Evolutionary conservation across 179 eudicot genomes (phyloP), one percentile per base, ranked within the genome.

Genomic region (Amaranthus tricolor): DNA sequence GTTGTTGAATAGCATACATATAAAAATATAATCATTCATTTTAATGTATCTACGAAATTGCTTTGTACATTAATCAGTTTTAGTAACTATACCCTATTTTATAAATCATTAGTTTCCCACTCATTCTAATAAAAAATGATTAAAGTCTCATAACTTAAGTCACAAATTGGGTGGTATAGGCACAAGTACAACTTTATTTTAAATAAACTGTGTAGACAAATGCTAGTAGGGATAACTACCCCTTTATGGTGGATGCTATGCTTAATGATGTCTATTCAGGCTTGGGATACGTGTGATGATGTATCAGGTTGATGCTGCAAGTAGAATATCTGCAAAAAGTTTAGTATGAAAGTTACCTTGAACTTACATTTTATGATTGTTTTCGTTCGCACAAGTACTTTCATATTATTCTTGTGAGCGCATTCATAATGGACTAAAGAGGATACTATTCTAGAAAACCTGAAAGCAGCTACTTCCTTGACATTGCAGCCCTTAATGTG

Each of bases 271-370:
- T 79, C 76, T 76, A 53, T 61, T 71, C 62, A 54, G 31, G 43
- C 71, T 56, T 74, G 71, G 72, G 76, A 76, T 79, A 74, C 81
- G 74, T 43, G 55, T 68, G 77, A 73, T 73, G 76, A 83, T 83
- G 79, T 79, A 79, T 43, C 69, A 81, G 77, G 80, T 70, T 50
- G 74, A 83, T 83, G 83, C 85, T 74, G 73, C 83, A 69, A 73
- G 64, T 50, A 77, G 85, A 79, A 83, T 83, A 68, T 76, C 85
- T 77, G 78, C 54, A 17, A 74, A 82, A 74, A 79, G 65, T 70
- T 69, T 66, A 53, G 60, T 58, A 52, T 59, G 76, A 77, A 77
- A 83, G 70, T 61, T 71, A 67, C 76, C 72, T 70, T 64, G 79
- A 74, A 79, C 60, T 68, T 76, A 72, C 76, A 68, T 73, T 61